Evolutionary conservation across 305 asterid genomes (phyloP), one percentile per base, ranked within the genome.

Genomic region (Petunia hybrid): DNA sequence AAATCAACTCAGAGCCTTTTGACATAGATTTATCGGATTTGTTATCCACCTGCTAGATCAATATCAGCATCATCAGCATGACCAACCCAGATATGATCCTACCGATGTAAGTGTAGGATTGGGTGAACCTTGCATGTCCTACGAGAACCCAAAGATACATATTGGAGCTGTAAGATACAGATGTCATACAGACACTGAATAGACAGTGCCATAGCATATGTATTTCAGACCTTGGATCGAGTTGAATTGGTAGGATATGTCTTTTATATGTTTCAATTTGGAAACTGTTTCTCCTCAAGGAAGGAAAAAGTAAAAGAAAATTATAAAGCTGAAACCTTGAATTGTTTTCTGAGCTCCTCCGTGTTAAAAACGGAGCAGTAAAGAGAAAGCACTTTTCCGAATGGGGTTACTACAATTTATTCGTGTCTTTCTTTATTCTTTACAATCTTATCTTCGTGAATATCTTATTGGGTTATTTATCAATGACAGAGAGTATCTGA

Each of bases 401-500:
- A 51, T 51, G 57, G n/a, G 57, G 12, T 51, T 51, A 10, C 57
- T 51, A 13, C 57, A 51, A 51, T 40, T 14, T 31, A 48, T 68
- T n/a, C 16, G 22, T 35, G 66, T 31, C 55, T 43, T 4, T 3
- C 57, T 76, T 70, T 22, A 22, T 22, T 64, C n/a, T 69, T 51
- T 22, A 65, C 69, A 36, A 46, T 22, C 38, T 59, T 14, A 38
- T 83, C 81, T 4, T 56, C 51, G 40, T 81, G 69, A 78, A 63
- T 56, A 68, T 82, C 87, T 89, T 79, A 78, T 74, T 83, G 42
- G 67, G 64, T 67, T 56, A 73, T 77, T 80, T 43, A n/a, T 87
- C 65, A 63, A 81, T 85, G 75, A 82, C 92, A 96, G 99, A 90
- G 87, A 87, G 97, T 90, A 77, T 90, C 92, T 35, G 90, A 91